Evolutionary conservation across 2,329 filamentous ascomycete genomes (phyloP).

Genomic region (Aspergillus sp.): DNA sequence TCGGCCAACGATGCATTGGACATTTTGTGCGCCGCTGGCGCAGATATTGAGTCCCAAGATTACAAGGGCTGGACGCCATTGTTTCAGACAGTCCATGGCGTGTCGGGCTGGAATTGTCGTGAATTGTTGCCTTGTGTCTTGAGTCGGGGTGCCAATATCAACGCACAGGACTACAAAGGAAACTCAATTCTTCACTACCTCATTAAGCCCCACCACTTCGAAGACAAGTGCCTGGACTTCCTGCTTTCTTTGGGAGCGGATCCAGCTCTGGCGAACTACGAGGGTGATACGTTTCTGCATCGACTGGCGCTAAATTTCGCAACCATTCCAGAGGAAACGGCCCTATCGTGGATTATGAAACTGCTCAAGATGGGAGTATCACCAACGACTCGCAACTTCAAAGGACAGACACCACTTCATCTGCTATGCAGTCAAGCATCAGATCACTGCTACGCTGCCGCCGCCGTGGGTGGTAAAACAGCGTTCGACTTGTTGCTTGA

Average conservation of each 20-base stretch:
- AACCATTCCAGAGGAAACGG: conserved; percentile 3
- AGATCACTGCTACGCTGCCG: conserved; percentile 4
- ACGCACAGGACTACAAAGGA: conserved; percentile 17
- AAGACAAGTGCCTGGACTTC: conserved; percentile 6
- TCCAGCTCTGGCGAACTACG: conserved; percentile 12
- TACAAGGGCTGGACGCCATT: conserved; percentile 14
- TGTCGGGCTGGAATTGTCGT: not conserved
- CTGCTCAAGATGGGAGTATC: conserved; percentile 1
- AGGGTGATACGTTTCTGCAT: conserved; percentile 17
- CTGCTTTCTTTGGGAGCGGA: conserved; percentile 15
- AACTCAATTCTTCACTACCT: conserved; percentile 14
- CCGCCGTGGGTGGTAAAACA: conserved; percentile 3
- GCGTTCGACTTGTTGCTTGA: conserved; percentile 14
- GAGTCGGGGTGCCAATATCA: conserved; percentile 13
- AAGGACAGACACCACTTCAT: conserved; percentile 17
- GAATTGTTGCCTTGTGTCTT: conserved; percentile 6
- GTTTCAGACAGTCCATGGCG: not conserved
- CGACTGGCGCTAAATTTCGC: conserved; percentile 10
- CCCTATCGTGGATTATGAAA: not conserved
- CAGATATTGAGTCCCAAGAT: conserved; percentile 17
- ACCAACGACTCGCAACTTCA: conserved; percentile 6
- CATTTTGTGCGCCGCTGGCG: conserved; percentile 8
- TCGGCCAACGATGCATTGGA: conserved; percentile 3
- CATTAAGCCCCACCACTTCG: not conserved
- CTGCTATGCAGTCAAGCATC: conserved; percentile 11